These are phyloP conservation scores for Curvularia hawaiiensis DNA, from an alignment of 2,329 filamentous ascomycete genomes.

Conservation along the genomic window DNA sequence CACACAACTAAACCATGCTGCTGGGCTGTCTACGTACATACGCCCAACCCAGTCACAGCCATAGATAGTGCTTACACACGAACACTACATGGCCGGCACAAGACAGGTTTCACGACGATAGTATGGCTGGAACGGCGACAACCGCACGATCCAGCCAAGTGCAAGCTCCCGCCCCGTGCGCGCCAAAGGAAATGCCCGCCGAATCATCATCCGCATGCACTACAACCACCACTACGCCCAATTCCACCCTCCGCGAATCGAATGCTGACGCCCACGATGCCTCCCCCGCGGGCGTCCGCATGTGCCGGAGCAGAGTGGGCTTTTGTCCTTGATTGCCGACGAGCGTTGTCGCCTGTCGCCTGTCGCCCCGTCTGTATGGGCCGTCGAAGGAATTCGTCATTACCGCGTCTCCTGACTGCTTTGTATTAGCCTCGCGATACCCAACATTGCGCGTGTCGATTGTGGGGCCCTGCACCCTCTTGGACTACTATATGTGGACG, in stretches of 20 bases:
- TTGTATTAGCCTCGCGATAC: conserved; percentile 34
- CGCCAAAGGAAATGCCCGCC: conserved; percentile 28
- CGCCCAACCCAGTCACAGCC: neutral
- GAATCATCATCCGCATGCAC: conserved; percentile 37
- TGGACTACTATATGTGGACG: conserved; percentile 30
- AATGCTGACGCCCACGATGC: conserved; percentile 24
- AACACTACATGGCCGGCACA: neutral
- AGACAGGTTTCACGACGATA: conserved; percentile 34
- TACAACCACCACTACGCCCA: conserved; percentile 32
- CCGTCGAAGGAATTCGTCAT: conserved; percentile 11
- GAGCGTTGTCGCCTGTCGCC: conserved; percentile 14
- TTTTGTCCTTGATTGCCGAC: conserved; percentile 30
- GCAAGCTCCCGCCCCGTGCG: conserved; percentile 41
- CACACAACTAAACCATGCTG: neutral
- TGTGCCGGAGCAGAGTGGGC: conserved; percentile 27
- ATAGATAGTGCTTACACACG: neutral
- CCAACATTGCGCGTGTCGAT: conserved; percentile 42
- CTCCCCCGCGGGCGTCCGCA: conserved; percentile 18
- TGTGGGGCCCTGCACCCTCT: conserved; percentile 36
- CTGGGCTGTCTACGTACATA: neutral
- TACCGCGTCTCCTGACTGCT: conserved; percentile 20
- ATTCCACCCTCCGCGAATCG: conserved; percentile 43
- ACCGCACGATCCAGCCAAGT: conserved; percentile 20
- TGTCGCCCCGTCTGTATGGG: conserved; percentile 21
- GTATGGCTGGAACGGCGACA: conserved; percentile 28